Evolutionary conservation across 257 asterid species (phyloP).

Genomic region (Sherardia arvensis): DNA sequence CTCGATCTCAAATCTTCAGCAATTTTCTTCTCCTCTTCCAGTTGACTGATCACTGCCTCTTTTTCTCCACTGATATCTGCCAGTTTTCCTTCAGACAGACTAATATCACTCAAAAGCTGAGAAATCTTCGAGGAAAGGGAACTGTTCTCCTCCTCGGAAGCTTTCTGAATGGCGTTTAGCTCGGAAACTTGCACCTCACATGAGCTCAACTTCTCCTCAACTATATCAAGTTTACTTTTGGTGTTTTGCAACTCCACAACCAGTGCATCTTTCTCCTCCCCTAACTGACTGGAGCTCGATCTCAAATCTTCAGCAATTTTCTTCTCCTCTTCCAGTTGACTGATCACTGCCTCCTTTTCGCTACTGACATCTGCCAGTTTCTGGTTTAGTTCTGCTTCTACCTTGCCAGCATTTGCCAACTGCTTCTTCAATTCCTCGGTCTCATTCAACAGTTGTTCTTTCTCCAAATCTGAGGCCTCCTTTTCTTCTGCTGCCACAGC

Average conservation of each 20-base stretch:
- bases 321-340: constrained; percentile 36
- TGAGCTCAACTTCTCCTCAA: constrained; percentile 30
- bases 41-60: constrained; percentile 25
- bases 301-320: constrained; percentile 31
- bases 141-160: background rate
- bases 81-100: background rate
- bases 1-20: constrained; percentile 31
- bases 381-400: constrained; percentile 42
- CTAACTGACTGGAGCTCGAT: constrained; percentile 21
- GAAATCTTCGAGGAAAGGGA: background rate
- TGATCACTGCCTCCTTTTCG: constrained; percentile 32
- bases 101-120: background rate
- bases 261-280: constrained; percentile 33
- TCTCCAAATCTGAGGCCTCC: constrained; percentile 40
- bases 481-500: constrained; percentile 37
- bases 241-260: constrained; percentile 35
- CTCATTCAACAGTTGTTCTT: constrained; percentile 31
- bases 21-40: constrained; percentile 37
- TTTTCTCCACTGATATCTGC: constrained; percentile 26
- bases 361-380: constrained; percentile 32
- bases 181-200: constrained; percentile 38
- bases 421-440: constrained; percentile 31
- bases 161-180: constrained; percentile 24
- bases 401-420: constrained; percentile 34
- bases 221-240: constrained; percentile 26